Conservation (phyloP, 495 filamentous ascomycete genomes). For the Neurospora pannonica region DNA sequence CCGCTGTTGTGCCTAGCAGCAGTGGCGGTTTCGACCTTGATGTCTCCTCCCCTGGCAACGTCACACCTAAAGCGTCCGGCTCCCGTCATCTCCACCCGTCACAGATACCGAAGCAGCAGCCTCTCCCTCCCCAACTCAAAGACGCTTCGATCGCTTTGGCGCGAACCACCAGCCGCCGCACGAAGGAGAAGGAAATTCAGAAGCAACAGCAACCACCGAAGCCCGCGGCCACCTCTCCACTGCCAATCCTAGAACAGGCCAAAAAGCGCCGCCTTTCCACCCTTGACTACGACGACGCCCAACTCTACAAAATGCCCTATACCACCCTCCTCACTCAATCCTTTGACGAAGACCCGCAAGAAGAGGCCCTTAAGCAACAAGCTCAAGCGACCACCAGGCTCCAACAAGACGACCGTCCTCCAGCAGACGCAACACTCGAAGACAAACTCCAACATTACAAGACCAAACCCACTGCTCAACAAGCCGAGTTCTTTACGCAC, state of each 20-base stretch:
- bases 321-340: constrained; percentile 39
- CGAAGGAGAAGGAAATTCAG: constrained; percentile 10
- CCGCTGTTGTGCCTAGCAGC: constrained; percentile 15
- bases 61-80: constrained; percentile 1
- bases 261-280: constrained; percentile 29
- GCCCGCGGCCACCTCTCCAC: not conserved
- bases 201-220: constrained; percentile 4
- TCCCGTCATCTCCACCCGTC: not conserved
- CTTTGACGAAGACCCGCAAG: constrained; percentile 46
- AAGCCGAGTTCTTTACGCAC: constrained; percentile 52
- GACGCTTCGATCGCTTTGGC: constrained; percentile 8
- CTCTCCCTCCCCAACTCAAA: constrained; percentile 1
- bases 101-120: not conserved
- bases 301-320: constrained; percentile 45
- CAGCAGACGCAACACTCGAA: constrained; percentile 17
- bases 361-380: constrained; percentile 19
- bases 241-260: not conserved
- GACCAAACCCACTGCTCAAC: constrained; percentile 32
- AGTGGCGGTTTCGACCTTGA: constrained; percentile 12
- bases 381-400: constrained; percentile 2
- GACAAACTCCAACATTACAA: constrained; percentile 37
- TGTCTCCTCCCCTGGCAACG: not conserved
- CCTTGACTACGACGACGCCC: constrained; percentile 44
- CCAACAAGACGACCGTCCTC: not conserved
- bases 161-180: constrained; percentile 26